phyloP scores from a whole-genome alignment of 495 filamentous ascomycete genomes.

The Hypoxylon perforatum region DNA sequence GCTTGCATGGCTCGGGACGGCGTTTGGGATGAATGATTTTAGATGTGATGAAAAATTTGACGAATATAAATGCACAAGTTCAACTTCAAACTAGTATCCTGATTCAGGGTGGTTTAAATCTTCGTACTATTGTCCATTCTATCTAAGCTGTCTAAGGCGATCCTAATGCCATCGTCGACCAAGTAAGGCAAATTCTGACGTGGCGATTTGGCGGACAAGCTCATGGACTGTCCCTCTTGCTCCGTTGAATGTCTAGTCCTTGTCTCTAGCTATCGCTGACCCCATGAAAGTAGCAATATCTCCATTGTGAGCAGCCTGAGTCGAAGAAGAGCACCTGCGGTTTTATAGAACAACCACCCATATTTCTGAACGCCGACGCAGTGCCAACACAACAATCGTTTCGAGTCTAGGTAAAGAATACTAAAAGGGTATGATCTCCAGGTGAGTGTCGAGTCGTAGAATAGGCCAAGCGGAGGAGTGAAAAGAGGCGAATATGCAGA shows the following conservation, averaged over 20 bases:
- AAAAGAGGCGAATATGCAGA: neutral
- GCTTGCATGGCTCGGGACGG: slow-evolving; percentile 18
- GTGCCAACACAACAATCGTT: slow-evolving; percentile 13
- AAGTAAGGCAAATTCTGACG: neutral
- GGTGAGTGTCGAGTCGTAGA: neutral
- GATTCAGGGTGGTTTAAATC: slow-evolving; percentile 20
- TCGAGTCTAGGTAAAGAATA: slow-evolving; percentile 23
- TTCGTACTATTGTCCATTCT: slow-evolving; percentile 25
- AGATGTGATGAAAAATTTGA: slow-evolving; percentile 12
- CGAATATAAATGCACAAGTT: slow-evolving; percentile 18
- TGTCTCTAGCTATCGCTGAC: neutral
- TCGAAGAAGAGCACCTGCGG: neutral
- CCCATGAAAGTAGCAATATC: neutral
- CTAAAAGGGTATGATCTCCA: slow-evolving; percentile 7
- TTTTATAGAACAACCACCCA: neutral
- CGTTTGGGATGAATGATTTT: neutral
- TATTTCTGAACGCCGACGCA: slow-evolving; percentile 11
- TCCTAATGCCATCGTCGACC: neutral
- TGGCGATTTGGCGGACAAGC: neutral
- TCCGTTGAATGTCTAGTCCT: neutral
- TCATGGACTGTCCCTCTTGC: slow-evolving; percentile 4
- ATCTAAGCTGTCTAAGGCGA: slow-evolving; percentile 20
- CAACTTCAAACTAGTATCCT: neutral
- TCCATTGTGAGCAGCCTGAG: neutral
- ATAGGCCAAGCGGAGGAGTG: slow-evolving; percentile 1